Evolutionary conservation across 1,284 basidiomycete genomes (phyloP), one percentile per base, ranked within the genome.

Genomic region (Gymnopus androsaceus): DNA sequence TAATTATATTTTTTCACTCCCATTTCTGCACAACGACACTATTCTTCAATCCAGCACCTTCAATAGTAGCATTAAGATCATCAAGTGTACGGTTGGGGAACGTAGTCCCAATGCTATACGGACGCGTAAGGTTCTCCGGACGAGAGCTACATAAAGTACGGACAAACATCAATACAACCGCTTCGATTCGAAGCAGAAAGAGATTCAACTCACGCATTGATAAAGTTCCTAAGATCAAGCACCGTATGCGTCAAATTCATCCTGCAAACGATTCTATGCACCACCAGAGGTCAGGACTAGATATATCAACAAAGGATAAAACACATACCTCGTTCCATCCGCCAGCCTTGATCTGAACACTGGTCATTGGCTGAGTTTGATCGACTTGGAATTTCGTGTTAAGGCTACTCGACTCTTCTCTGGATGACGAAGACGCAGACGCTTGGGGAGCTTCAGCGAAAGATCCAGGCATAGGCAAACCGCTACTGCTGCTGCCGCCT

Each of bases 191-290:
- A n/a, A n/a, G n/a, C n/a, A n/a, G 31, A 21, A 30, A 51, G 54
- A 44, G n/a, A 31, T 38, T 50, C 38, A 7, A 88, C 93, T 61
- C 69, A 97, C 92, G 92, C 90, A 61, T 94, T 88, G 75, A 98
- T 94, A 69, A 94, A 94, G 63, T 80, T 84, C 51, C 94, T 79
- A 48, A 98, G 80, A 66, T 98, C 94, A 8, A 81, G 81, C 7
- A 99, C 85, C 0, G 93, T 98, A 67, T 98, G 94, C 9, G 86
- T 88, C 55, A 95, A 77, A 72, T 99, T 99, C 88, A 98, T 92
- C 52, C 91, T 78, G 45, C 83, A 88, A 2, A 94, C 89, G 70
- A 96, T 83, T 61, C 94, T 91, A 66, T 19, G 46, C 27, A 44
- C n/a, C 50, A 51, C n/a, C 34, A 33, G 31, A 48, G 55, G 14